Evolutionary conservation across 345 rosid species (phyloP), one percentile per base, ranked within the genome.

Genomic region (Sisymbrium altissimum): DNA sequence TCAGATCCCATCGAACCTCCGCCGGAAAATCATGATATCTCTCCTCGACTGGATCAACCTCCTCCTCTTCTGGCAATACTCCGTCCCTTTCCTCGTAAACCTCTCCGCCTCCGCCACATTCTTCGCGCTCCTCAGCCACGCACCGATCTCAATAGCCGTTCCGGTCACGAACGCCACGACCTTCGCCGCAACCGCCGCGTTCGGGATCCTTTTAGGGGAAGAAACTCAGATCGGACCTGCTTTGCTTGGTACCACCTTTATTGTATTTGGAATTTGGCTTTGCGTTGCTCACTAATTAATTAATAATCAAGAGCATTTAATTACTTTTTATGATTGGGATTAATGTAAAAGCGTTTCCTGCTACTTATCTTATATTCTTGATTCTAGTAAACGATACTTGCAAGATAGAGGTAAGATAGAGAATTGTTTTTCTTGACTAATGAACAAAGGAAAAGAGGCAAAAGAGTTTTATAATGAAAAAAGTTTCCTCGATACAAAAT

Each of bases 151-250:
- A 11, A 81, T 91, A 0, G 96, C 97, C 12, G 97, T 89, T 70
- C 97, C 99, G 10, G 88, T 94, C 73, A 91, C 96, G 38, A 88
- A 94, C 69, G 97, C 97, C 33, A 94, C 89, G 6, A 94, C 97
- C 14, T 94, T 94, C 40, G 97, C 96, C 44, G 88, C 97, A 74
- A 91, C 97, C 9, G 97, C 96, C 48, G 89, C 79, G 15, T 84
- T 82, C 19, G 98, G 96, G 12, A 78, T 89, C 43, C 82, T 86
- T 13, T 71, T 93, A 6, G 98, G 96, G 2, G 98, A 93, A 79
- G 78, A 86, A 71, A 89, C 85, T 63, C 85, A 81, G 21, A 64
- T 88, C 61, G 87, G 83, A 19, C 79, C 52, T 52, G 86, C 93
- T 69, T 68, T 89, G 60, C 4, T 87, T 68, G 98, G 96, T 80